phyloP scores from a whole-genome alignment of 148 eudicot genomes.

The Polygonum aviculare region DNA sequence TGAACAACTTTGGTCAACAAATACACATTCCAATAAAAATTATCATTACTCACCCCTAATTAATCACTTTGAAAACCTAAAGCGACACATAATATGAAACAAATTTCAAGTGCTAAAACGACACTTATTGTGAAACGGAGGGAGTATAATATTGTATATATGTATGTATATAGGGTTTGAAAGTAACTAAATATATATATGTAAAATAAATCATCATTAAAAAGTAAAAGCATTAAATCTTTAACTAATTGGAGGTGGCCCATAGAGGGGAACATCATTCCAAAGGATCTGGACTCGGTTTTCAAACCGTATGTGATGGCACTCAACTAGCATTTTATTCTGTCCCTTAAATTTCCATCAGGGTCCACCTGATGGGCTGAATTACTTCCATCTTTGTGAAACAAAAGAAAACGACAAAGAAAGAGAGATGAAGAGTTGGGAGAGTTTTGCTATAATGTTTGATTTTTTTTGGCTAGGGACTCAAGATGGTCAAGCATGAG shows the following conservation, averaged over 20 bases:
- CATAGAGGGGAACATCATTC: background rate
- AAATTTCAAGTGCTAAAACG: no score
- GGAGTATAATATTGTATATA: no score
- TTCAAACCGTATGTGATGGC: background rate
- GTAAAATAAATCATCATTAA: no score
- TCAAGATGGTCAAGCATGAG: conserved; percentile 85
- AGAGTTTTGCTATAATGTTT: background rate
- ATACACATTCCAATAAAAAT: no score
- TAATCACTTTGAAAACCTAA: no score
- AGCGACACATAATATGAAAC: no score
- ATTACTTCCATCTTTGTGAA: background rate
- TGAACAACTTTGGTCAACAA: no score
- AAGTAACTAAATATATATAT: no score
- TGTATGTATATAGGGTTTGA: no score
- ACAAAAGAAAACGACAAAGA: background rate
- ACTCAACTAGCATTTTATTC: background rate
- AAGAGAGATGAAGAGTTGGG: background rate
- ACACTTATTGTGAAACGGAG: no score
- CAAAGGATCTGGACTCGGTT: background rate
- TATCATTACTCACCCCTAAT: no score
- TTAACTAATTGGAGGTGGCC: background rate
- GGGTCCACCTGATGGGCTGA: background rate
- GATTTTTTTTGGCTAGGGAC: conserved; percentile 37
- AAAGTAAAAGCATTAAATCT: background rate
- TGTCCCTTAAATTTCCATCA: background rate